These are phyloP conservation scores for Calocybe cyanea DNA, from an alignment of 768 basidiomycete genomes.

Conservation along the genomic window DNA sequence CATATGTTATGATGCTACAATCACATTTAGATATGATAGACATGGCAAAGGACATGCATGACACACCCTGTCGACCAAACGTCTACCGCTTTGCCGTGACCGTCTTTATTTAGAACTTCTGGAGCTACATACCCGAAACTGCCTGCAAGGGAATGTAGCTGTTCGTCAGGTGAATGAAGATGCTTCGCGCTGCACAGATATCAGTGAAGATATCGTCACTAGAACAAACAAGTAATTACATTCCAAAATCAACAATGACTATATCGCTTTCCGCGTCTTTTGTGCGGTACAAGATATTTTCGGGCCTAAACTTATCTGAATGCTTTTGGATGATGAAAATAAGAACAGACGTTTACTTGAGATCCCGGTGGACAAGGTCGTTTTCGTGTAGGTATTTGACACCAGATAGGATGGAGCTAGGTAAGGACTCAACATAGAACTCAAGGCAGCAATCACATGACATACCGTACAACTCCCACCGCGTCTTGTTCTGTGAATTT, in stretches of 20 bases:
- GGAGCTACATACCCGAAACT: constrained; percentile 92
- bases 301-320: constrained; percentile 53
- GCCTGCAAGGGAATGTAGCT: constrained; percentile 69
- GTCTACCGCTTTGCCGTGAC: constrained; percentile 91
- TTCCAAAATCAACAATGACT: constrained; percentile 97
- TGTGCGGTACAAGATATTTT: constrained; percentile 92
- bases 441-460: constrained; percentile 9
- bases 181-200: constrained; percentile 66
- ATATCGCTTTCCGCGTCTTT: constrained; percentile 74
- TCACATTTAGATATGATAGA: background rate
- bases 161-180: constrained; percentile 65
- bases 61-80: constrained; percentile 89
- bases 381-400: constrained; percentile 89
- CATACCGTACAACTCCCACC: constrained; percentile 67
- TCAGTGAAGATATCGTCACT: background rate
- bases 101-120: constrained; percentile 75
- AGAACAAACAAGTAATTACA: constrained; percentile 48
- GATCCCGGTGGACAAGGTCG: constrained; percentile 93
- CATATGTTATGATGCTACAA: constrained; percentile 86
- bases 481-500: constrained; percentile 95
- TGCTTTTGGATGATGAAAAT: background rate
- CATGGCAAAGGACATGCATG: constrained; percentile 3
- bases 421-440: background rate
- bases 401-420: constrained; percentile 77
- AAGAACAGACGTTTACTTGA: constrained; percentile 56